phyloP scores from a whole-genome alignment of 495 filamentous ascomycete species.

The Neurospora africana region DNA sequence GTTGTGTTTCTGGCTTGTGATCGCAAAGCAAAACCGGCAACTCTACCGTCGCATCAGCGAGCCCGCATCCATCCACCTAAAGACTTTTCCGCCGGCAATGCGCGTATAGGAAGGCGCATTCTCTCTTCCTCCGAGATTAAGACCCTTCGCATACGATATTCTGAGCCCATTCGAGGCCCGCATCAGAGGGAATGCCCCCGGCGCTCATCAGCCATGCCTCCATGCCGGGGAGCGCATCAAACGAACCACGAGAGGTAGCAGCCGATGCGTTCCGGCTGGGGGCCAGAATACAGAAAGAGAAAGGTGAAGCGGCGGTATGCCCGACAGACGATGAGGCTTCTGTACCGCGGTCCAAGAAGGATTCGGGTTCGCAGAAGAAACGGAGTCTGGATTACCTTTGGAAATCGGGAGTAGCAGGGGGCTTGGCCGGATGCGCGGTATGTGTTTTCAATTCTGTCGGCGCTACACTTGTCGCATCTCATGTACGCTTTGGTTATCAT shows the following conservation, averaged over 20 bases:
- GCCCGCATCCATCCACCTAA: neutral
- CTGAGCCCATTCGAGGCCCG: neutral
- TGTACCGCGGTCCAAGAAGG: constrained; percentile 20
- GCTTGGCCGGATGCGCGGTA: constrained; percentile 80
- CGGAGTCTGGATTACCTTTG: constrained; percentile 73
- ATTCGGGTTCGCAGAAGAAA: constrained; percentile 35
- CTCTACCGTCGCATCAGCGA: neutral
- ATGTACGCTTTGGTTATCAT: neutral
- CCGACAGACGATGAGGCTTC: constrained; percentile 30
- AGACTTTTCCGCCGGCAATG: neutral
- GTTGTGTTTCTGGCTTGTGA: neutral
- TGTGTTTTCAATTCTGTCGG: constrained; percentile 11
- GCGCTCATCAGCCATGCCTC: constrained; percentile 39
- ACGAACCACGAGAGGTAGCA: constrained; percentile 19
- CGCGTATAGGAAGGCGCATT: neutral
- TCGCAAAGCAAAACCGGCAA: neutral
- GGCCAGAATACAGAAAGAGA: constrained; percentile 5
- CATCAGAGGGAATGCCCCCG: constrained; percentile 36
- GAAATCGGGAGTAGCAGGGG: constrained; percentile 74
- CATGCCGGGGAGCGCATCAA: constrained; percentile 32
- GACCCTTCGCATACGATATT: neutral
- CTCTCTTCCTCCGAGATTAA: neutral
- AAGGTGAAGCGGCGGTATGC: constrained; percentile 19
- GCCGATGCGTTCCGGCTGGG: constrained; percentile 17
- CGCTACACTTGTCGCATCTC: neutral